These are phyloP conservation scores for Agrocybe praecox DNA, from an alignment of 768 basidiomycete genomes.

Conservation along the genomic window DNA sequence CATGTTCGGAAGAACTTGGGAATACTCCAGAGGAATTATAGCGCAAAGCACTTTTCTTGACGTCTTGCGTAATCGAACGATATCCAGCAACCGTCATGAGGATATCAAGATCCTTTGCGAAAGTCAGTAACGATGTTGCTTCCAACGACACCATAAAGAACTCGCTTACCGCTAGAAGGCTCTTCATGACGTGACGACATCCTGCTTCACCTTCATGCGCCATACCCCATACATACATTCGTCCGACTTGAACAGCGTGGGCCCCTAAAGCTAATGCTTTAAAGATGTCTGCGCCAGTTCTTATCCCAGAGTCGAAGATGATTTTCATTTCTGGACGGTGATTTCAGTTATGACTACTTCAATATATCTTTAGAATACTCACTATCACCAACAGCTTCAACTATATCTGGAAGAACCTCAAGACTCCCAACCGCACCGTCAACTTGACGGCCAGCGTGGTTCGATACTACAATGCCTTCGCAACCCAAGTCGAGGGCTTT, in stretches of 20 bases:
- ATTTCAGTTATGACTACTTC: too few relatives aligned
- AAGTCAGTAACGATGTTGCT: too few relatives aligned
- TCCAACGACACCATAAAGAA: neutral
- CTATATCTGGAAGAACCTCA: constrained; percentile 52
- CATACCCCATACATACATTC: constrained; percentile 55
- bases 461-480: constrained; percentile 58
- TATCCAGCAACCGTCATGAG: constrained; percentile 46
- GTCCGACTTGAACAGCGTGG: constrained; percentile 51
- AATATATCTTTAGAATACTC: constrained; percentile 9
- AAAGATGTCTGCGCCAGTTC: constrained; percentile 53
- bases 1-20: constrained; percentile 30
- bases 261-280: constrained; percentile 61
- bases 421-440: constrained; percentile 57
- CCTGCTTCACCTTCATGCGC: constrained; percentile 53
- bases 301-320: constrained; percentile 56
- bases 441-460: constrained; percentile 58
- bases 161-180: constrained; percentile 41
- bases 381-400: constrained; percentile 53
- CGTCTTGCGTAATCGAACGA: constrained; percentile 31
- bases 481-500: constrained; percentile 48
- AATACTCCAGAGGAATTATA: constrained; percentile 34
- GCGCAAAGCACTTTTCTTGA: constrained; percentile 34
- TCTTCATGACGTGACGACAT: constrained; percentile 56
- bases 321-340: constrained; percentile 43
- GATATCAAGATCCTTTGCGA: constrained; percentile 38